phyloP scores from a whole-genome alignment of 768 basidiomycete species.

The Lactarius tabidus region DNA sequence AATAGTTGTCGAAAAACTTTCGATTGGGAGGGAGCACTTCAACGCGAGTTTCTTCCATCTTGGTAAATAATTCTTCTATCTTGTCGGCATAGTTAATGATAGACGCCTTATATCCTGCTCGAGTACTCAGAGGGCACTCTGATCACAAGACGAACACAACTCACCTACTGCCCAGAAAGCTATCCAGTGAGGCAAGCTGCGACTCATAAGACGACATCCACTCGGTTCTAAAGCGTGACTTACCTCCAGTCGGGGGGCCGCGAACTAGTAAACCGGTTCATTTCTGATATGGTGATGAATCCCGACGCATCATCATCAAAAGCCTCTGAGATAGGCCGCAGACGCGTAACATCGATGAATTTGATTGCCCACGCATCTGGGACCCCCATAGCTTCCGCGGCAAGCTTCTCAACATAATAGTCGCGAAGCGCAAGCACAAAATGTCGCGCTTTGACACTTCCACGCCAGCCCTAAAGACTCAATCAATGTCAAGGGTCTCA shows the following conservation, averaged over 20 bases:
- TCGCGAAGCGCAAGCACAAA: conserved; percentile 32
- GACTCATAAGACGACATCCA: background rate
- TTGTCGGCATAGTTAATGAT: conserved; percentile 18
- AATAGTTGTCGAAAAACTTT: background rate
- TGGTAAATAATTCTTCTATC: conserved; percentile 15
- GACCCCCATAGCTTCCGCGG: background rate
- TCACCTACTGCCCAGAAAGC: conserved; percentile 32
- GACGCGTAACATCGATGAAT: too few species aligned
- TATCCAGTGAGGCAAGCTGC: conserved; percentile 32
- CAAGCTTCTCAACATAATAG: conserved; percentile 30
- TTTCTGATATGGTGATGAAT: conserved; percentile 32
- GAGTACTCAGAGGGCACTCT: background rate
- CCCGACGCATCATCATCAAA: too few species aligned
- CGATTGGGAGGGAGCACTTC: conserved; percentile 14
- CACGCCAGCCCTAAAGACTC: conserved; percentile 19
- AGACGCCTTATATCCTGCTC: conserved; percentile 12
- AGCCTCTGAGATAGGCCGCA: too few species aligned
- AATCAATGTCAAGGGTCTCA: too few species aligned
- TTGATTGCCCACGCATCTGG: too few species aligned
- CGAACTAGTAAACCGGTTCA: conserved; percentile 32
- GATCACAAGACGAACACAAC: background rate
- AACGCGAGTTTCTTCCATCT: conserved; percentile 15
- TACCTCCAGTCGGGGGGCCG: conserved; percentile 31
- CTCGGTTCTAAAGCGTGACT: background rate
- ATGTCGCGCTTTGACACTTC: conserved; percentile 23